Percentiles rank a stretch among this genome's conserved stretches.
Conservation (phyloP, 2,329 filamentous ascomycete genomes). For the Pestalotiopsis fici region DNA sequence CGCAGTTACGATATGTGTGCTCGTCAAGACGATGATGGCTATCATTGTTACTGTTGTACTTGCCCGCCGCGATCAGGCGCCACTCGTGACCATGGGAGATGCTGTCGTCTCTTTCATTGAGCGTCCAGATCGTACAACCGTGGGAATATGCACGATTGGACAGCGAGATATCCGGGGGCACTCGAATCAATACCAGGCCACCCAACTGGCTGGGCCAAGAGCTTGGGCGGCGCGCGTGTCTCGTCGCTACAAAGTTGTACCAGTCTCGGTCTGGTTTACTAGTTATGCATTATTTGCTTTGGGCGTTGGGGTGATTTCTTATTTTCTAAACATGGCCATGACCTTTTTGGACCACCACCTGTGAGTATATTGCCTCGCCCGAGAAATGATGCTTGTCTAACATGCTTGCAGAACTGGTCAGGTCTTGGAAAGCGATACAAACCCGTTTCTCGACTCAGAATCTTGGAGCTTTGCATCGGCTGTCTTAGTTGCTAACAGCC, state of each 20-base stretch:
- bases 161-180: constrained; percentile 12
- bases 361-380: neutral
- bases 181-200: constrained; percentile 1
- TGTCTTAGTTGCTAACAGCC: constrained; percentile 32
- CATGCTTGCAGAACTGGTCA: neutral
- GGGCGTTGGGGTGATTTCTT: neutral
- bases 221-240: constrained; percentile 10
- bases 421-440: constrained; percentile 7
- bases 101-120: constrained; percentile 51
- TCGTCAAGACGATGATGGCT: constrained; percentile 38
- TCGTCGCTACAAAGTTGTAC: constrained; percentile 13
- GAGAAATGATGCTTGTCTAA: neutral
- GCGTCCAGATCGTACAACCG: constrained; percentile 43
- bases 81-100: constrained; percentile 52
- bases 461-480: constrained; percentile 12
- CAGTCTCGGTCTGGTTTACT: neutral
- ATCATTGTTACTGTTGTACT: constrained; percentile 31
- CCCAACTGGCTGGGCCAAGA: constrained; percentile 11
- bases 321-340: neutral
- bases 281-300: neutral
- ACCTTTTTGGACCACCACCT: neutral
- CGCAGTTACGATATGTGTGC: constrained; percentile 29
- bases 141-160: constrained; percentile 16
- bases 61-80: constrained; percentile 34
- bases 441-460: neutral